Base-by-base conservation (phyloP, 208 protist genomes). In the Endotrypanum monterogeii region DNA sequence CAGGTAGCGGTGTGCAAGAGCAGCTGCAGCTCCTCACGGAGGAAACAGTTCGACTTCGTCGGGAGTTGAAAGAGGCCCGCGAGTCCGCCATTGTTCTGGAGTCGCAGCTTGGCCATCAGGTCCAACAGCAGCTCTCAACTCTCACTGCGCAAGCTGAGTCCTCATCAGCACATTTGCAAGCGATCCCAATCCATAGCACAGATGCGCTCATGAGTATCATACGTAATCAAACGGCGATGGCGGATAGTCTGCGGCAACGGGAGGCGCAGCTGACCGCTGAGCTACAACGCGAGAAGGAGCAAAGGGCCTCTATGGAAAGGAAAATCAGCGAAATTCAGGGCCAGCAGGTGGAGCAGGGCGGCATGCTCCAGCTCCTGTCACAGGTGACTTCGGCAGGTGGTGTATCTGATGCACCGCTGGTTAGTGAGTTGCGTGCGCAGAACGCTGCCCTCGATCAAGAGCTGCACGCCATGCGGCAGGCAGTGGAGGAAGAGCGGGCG, bases 161-260 rank as follows among this genome's bases (percentile, higher is more conserved):
- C 6, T 8, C 63, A 37, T 28, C 78, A 28, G 50, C 62, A 12
- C 20, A 44, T 39, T 39, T 57, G 9, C 35, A 48, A 32, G 3
- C 76, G 1, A 66, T 28, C 6, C 71, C 75, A 30, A 67, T 20
- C n/a, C 44, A 52, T 48, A 81, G 71, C 67, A 70, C 65, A 1
- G 81, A 90, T 39, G 71, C 78, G 35, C 76, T 93, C 37, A 80
- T 84, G 60, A 74, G 80, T 39, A 88, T 96, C 61, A 83, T 94
- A 28, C 74, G 81, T 50, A 90, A 86, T 58, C 92, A 96, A 72
- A 85, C 78, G 46, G 87, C 84, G 2, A 89, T 96, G 74, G 85
- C 94, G 63, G 90, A 92, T 39, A 94, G 85, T 67, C 68, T 96
- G 55, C 86, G 92, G 11, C 82, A 92, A 73, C 89, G 93, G 14